Percentiles rank a stretch among this genome's conserved stretches.
phyloP scores from a whole-genome alignment of 148 eudicot species.

The Rhododendron mucronatum region DNA sequence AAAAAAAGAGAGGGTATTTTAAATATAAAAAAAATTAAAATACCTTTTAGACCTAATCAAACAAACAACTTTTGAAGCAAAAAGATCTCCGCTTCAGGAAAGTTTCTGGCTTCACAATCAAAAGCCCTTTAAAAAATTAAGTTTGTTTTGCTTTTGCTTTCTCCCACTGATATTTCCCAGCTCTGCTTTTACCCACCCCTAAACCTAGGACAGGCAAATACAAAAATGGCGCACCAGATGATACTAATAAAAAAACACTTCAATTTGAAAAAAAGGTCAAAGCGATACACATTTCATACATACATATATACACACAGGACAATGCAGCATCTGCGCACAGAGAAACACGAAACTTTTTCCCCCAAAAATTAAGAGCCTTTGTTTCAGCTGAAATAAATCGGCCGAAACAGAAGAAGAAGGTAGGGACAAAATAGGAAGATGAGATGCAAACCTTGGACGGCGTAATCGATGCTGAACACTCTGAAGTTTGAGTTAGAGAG shows the following conservation, averaged over 20 bases:
- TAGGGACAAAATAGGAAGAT: neutral
- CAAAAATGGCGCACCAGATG: neutral
- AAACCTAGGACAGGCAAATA: neutral
- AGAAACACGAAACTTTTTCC: neutral
- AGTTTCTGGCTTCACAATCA: neutral
- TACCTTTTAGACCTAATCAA: neutral
- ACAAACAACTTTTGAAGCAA: neutral
- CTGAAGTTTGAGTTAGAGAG: neutral
- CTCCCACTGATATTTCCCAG: neutral
- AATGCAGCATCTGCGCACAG: neutral
- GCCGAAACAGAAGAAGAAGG: neutral
- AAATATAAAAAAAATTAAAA: neutral
- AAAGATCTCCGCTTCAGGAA: neutral
- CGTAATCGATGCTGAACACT: neutral
- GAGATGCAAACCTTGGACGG: neutral
- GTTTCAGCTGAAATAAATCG: constrained; percentile 1
- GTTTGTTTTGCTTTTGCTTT: neutral
- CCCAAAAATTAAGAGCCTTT: neutral
- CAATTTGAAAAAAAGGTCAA: neutral
- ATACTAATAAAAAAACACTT: neutral
- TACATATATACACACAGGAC: neutral
- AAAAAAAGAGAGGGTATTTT: too few species aligned
- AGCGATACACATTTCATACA: neutral
- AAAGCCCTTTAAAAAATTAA: neutral
- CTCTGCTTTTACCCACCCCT: neutral